Percentiles rank a stretch among this genome's conserved stretches.
Conservation (phyloP, 495 filamentous ascomycete species). For the Oleoguttula mirabilis region DNA sequence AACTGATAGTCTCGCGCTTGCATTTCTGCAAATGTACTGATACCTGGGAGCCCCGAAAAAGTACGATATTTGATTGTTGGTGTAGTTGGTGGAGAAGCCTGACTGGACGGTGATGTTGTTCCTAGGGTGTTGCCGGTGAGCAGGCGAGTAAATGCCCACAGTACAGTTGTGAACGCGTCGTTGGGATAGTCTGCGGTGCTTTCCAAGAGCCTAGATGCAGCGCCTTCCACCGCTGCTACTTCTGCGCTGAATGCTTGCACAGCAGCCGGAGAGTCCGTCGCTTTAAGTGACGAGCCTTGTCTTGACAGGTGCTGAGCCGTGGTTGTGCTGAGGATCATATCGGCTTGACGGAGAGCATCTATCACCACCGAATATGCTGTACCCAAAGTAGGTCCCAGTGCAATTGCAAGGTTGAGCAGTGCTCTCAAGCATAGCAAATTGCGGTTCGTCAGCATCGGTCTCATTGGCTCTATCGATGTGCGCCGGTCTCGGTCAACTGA, state of each 20-base stretch:
- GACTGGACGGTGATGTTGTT: background rate
- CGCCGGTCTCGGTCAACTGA: constrained; percentile 41
- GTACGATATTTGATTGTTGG: constrained; percentile 36
- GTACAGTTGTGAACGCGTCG: constrained; percentile 62
- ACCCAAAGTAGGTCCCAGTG: constrained; percentile 75
- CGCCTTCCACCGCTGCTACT: constrained; percentile 78
- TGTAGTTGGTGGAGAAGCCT: constrained; percentile 19
- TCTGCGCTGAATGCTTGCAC: constrained; percentile 58
- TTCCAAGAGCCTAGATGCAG: constrained; percentile 75
- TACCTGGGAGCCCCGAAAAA: constrained; percentile 35
- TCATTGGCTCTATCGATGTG: constrained; percentile 36
- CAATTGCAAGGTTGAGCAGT: constrained; percentile 86
- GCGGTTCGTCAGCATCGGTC: constrained; percentile 61
- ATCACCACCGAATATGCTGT: constrained; percentile 80
- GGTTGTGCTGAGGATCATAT: constrained; percentile 62
- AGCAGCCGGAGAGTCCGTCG: constrained; percentile 23
- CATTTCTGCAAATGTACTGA: constrained; percentile 27
- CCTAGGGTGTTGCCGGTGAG: constrained; percentile 30
- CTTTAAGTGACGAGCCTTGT: background rate
- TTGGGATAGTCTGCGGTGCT: constrained; percentile 81
- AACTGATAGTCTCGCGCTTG: constrained; percentile 57
- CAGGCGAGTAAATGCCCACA: constrained; percentile 54
- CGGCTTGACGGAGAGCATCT: constrained; percentile 82
- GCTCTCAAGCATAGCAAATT: constrained; percentile 85
- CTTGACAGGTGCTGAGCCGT: constrained; percentile 17